Base-by-base conservation (phyloP, 83 land plant species). In the Isoetes engelmannii region DNA sequence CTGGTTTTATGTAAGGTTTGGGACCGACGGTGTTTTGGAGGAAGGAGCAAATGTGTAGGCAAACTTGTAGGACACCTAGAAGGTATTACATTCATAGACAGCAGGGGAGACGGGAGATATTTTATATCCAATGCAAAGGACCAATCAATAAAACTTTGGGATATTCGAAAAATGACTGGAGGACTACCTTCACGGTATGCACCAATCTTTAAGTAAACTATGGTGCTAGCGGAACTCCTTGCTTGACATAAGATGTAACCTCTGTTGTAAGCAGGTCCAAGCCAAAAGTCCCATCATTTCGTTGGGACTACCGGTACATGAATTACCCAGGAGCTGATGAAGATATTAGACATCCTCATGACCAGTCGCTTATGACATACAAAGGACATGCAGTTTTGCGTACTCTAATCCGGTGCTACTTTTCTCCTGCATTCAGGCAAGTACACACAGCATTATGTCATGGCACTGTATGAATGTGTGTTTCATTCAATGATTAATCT, bases 81-180 rank as follows among this genome's bases (percentile, higher is more conserved):
- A 75, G 98, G 98, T 4, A 84, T 94, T 69, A 90, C 98, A 45
- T 87, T 79, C 49, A 78, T 94, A 43, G 98, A 94, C 61, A 88
- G 85, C 51, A 82, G 92, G 55, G 90, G 88, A 60, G 98, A 93
- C 82, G 98, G 98, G 12, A 87, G 92, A 7, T 84, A 93, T 76
- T 84, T 93, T 8, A 93, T 93, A 45, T 93, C 98, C 62, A 93
- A 93, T 72, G 86, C 92, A 59, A 93, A 93, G 82, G 98, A 94
- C 59, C 98, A 94, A 74, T 70, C 85, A 7, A 81, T 79, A 18
- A 94, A 94, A 73, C 82, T 94, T 54, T 94, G 99, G 99, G 99
- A 94, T 69, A 86, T 94, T 47, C 70, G 97, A 42, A 94, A 77
- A 67, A 90, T 94, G 99, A 61, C 86, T 37, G 72, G 82, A 4